phyloP scores from a whole-genome alignment of 441 rosid genomes.

The Gossypium trilobum region DNA sequence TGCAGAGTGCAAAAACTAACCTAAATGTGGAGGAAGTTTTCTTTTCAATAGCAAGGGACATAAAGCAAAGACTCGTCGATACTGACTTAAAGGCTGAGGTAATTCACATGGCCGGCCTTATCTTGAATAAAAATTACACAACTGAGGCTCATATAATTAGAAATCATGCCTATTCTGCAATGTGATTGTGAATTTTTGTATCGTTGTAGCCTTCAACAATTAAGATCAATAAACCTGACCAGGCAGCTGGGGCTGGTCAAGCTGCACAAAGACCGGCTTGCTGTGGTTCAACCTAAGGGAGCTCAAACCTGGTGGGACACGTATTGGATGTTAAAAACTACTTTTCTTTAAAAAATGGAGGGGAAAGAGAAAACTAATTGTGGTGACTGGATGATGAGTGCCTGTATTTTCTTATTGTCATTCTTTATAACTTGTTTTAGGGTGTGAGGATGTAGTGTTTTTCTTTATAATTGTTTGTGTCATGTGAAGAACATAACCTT shows the following conservation, averaged over 20 bases:
- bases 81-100: slow-evolving; percentile 64
- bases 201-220: slow-evolving; percentile 41
- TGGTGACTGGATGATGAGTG: slow-evolving; percentile 19
- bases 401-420: slow-evolving; percentile 28
- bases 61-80: slow-evolving; percentile 67
- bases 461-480: slow-evolving; percentile 15
- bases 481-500: neutral
- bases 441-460: slow-evolving; percentile 32
- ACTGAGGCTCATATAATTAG: neutral
- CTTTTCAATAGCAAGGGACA: slow-evolving; percentile 71
- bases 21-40: slow-evolving; percentile 71
- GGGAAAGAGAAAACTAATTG: slow-evolving; percentile 16
- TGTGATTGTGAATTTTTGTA: neutral
- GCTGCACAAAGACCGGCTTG: slow-evolving; percentile 46
- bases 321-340: neutral
- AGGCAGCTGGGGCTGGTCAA: slow-evolving; percentile 37
- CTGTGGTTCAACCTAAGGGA: slow-evolving; percentile 35
- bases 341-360: neutral
- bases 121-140: neutral
- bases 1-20: slow-evolving; percentile 76
- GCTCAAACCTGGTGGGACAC: neutral
- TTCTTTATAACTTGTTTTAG: slow-evolving; percentile 35
- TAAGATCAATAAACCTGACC: slow-evolving; percentile 42
- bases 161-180: slow-evolving; percentile 10
- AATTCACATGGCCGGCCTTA: slow-evolving; percentile 10